These are phyloP conservation scores for Aspergillus oerlinghausenensis DNA, from an alignment of 2,329 filamentous ascomycete genomes.

Conservation along the genomic window DNA sequence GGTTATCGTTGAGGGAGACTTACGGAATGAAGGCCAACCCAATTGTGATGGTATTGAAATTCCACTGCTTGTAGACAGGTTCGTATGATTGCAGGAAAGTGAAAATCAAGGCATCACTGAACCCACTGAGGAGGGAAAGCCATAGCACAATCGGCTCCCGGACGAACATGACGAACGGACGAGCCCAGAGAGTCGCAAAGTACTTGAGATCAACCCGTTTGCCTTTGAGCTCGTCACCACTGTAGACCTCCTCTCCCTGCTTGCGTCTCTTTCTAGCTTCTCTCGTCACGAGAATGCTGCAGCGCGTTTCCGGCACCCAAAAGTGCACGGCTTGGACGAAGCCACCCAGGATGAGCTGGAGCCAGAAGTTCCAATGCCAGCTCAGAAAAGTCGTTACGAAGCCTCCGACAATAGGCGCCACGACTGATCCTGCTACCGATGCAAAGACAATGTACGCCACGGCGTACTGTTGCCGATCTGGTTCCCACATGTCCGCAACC, in stretches of 20 bases:
- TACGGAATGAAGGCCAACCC: conserved; percentile 20
- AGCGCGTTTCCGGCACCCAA: conserved; percentile 59
- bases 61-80: conserved; percentile 46
- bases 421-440: conserved; percentile 69
- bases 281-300: conserved; percentile 53
- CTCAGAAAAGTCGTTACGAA: conserved; percentile 51
- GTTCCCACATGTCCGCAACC: conserved; percentile 70
- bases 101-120: conserved; percentile 71
- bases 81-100: conserved; percentile 70
- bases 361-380: conserved; percentile 62
- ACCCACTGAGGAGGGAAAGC: conserved; percentile 66
- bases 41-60: conserved; percentile 15
- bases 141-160: conserved; percentile 70
- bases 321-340: conserved; percentile 48
- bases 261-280: conserved; percentile 55
- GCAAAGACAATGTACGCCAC: conserved; percentile 74
- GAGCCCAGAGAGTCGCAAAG: conserved; percentile 48
- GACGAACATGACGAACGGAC: conserved; percentile 68
- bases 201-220: conserved; percentile 45
- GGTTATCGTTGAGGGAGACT: not conserved
- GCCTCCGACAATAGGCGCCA: conserved; percentile 51
- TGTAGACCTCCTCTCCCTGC: conserved; percentile 57
- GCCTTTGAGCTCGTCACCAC: conserved; percentile 53
- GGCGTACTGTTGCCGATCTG: conserved; percentile 67
- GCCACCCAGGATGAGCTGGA: conserved; percentile 55